Percentiles rank a stretch among this genome's conserved stretches.
Evolutionary conservation across 495 filamentous ascomycete genomes (phyloP).

Genomic region (Aspergillus haitiensis): DNA sequence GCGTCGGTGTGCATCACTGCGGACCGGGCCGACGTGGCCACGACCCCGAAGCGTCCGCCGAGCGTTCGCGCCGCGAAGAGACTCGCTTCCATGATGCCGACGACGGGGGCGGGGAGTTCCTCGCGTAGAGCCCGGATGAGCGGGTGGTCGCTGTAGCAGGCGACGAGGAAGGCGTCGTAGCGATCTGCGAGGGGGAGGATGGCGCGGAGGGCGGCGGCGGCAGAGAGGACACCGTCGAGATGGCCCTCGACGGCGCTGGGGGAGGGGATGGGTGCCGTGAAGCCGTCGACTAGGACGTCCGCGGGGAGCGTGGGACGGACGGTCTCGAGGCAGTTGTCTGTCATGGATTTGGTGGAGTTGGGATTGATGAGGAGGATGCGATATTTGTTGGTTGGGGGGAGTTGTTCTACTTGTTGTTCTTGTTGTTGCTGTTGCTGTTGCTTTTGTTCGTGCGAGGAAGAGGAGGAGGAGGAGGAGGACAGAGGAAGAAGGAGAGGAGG

Average conservation of each 20-base stretch:
- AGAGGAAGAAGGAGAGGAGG: slow-evolving; percentile 21
- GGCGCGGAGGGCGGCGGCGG: slow-evolving; percentile 39
- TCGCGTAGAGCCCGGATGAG: slow-evolving; percentile 50
- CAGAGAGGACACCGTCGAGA: slow-evolving; percentile 45
- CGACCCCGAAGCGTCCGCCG: slow-evolving; percentile 42
- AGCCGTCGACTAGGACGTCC: slow-evolving; percentile 43
- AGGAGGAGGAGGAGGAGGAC: neutral
- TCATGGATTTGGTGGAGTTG: slow-evolving; percentile 50
- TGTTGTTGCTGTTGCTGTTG: neutral
- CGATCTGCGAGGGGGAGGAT: slow-evolving; percentile 38
- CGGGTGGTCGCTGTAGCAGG: slow-evolving; percentile 52
- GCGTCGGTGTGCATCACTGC: slow-evolving; percentile 42
- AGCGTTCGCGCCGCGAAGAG: slow-evolving; percentile 40
- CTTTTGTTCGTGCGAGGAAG: neutral
- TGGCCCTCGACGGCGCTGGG: slow-evolving; percentile 49
- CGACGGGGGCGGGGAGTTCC: slow-evolving; percentile 43
- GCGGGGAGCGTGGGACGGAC: slow-evolving; percentile 41
- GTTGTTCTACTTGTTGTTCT: neutral
- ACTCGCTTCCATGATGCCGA: slow-evolving; percentile 53
- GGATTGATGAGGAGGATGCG: slow-evolving; percentile 49
- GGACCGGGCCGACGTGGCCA: slow-evolving; percentile 40
- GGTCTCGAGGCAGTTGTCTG: slow-evolving; percentile 41
- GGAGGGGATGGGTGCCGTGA: slow-evolving; percentile 45
- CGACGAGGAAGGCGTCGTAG: slow-evolving; percentile 51
- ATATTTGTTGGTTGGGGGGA: neutral